A percentile compares a stretch with the other conserved stretches of the same genome.
phyloP scores from a whole-genome alignment of 331 rosid species.

The Pyracantha coccinea region DNA sequence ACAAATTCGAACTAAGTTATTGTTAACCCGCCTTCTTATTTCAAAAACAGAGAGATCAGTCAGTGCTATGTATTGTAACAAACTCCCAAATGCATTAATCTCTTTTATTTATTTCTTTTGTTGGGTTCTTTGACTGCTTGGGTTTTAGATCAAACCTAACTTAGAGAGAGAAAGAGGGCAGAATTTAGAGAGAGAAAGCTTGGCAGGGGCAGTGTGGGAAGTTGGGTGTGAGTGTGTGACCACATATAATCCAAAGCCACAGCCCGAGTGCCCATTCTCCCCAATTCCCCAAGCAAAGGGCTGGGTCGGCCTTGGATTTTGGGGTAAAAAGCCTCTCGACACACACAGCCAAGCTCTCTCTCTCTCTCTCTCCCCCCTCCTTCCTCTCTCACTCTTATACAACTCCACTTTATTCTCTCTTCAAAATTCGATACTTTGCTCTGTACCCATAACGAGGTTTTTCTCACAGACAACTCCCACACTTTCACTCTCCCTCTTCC shows the following conservation, averaged over 20 bases:
- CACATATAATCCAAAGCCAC: slow-evolving; percentile 31
- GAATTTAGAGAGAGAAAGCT: slow-evolving; percentile 26
- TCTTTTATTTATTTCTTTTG: neutral
- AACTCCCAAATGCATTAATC: neutral
- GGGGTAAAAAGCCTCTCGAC: slow-evolving; percentile 47
- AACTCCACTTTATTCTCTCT: slow-evolving; percentile 56
- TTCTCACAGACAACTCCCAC: neutral
- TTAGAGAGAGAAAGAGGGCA: slow-evolving; percentile 30
- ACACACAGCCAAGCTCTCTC: slow-evolving; percentile 12
- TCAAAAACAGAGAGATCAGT: no score
- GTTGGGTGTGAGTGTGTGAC: slow-evolving; percentile 29
- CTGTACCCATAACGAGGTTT: slow-evolving; percentile 55
- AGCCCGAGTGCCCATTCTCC: slow-evolving; percentile 13
- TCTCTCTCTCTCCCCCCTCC: neutral
- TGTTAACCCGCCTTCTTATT: no score
- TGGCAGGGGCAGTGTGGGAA: neutral
- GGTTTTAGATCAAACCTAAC: slow-evolving; percentile 25
- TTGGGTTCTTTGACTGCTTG: slow-evolving; percentile 11
- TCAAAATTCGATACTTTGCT: slow-evolving; percentile 60
- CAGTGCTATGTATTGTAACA: neutral
- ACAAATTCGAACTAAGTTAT: no score
- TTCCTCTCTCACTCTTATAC: neutral
- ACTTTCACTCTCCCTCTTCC: slow-evolving; percentile 14
- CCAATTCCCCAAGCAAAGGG: slow-evolving; percentile 53
- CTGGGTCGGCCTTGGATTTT: slow-evolving; percentile 59